Evolutionary conservation across 352 stramenopile species (phyloP).

Genomic region (Pythium sp.): DNA sequence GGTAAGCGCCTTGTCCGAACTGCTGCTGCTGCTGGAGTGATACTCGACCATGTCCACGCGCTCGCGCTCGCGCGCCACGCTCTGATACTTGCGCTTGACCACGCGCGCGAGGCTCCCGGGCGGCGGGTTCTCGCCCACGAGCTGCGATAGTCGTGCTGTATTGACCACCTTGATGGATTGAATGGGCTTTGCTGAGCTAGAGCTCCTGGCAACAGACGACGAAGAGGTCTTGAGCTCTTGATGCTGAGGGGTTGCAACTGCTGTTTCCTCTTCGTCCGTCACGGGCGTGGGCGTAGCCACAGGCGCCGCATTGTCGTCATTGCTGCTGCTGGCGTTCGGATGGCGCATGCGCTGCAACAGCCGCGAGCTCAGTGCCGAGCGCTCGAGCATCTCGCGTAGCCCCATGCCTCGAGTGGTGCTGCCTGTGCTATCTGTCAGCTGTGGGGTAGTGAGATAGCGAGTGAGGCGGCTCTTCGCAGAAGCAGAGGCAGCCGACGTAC

Average conservation of each 20-base stretch:
- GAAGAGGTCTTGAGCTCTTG: not conserved
- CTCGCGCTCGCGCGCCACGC: slow-evolving; percentile 32
- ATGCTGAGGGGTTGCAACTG: not conserved
- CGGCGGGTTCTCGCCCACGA: slow-evolving; percentile 36
- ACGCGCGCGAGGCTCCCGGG: slow-evolving; percentile 33
- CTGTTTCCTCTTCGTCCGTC: not conserved
- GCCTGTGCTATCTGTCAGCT: too few species aligned
- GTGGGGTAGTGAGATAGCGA: too few species aligned
- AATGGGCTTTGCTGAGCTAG: not conserved
- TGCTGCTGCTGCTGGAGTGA: slow-evolving; percentile 1
- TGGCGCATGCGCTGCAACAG: not conserved
- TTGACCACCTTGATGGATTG: not conserved
- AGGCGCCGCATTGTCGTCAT: not conserved
- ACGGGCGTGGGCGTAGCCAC: not conserved
- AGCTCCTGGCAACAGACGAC: not conserved
- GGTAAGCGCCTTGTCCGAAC: not conserved
- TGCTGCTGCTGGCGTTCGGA: not conserved
- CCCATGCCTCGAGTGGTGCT: not conserved
- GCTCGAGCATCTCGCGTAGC: slow-evolving; percentile 5
- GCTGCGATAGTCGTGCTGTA: slow-evolving; percentile 20
- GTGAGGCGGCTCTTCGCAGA: too few species aligned
- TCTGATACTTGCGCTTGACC: slow-evolving; percentile 42
- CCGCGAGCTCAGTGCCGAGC: not conserved
- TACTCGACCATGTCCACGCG: slow-evolving; percentile 9
- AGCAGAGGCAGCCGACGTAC: too few species aligned